phyloP scores from a whole-genome alignment of 2,329 filamentous ascomycete species.

The Trichothecium sympodiale region DNA sequence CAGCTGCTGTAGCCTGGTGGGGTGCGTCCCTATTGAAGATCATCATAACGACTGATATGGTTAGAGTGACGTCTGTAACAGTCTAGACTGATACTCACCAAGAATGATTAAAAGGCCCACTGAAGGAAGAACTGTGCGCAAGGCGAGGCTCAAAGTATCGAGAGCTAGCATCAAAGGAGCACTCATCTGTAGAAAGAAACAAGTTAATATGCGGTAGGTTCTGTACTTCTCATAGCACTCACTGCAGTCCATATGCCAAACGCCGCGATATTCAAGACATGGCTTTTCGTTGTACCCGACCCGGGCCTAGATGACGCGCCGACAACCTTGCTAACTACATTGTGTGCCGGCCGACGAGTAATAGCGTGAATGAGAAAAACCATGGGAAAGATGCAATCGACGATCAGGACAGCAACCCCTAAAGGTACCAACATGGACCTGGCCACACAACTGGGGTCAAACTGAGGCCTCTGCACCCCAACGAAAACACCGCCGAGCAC shows the following conservation, averaged over 20 bases:
- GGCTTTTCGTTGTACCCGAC: conserved; percentile 17
- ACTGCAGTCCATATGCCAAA: conserved; percentile 44
- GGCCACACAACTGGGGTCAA: conserved; percentile 39
- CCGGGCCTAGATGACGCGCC: too few relatives aligned
- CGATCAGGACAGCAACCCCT: conserved; percentile 30
- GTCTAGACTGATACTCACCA: not conserved
- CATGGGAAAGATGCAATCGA: conserved; percentile 33
- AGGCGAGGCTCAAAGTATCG: conserved; percentile 25
- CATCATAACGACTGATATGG: too few relatives aligned
- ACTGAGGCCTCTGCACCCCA: conserved; percentile 40
- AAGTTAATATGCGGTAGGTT: too few relatives aligned
- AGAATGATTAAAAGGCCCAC: conserved; percentile 25
- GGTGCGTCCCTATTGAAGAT: too few relatives aligned
- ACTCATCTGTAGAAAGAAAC: conserved; percentile 37
- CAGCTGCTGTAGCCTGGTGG: too few relatives aligned
- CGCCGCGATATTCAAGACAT: conserved; percentile 29
- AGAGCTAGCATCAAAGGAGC: conserved; percentile 39
- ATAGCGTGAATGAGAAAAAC: conserved; percentile 30
- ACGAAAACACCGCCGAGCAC: conserved; percentile 43
- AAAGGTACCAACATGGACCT: conserved; percentile 31
- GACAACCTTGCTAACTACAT: too few relatives aligned
- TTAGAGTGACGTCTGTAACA: too few relatives aligned
- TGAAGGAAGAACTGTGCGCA: conserved; percentile 39
- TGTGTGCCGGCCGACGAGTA: conserved; percentile 14
- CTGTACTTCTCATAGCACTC: conserved; percentile 19